Base-by-base conservation (phyloP, 805 yeast species). In the Metschnikowia koreensis region DNA sequence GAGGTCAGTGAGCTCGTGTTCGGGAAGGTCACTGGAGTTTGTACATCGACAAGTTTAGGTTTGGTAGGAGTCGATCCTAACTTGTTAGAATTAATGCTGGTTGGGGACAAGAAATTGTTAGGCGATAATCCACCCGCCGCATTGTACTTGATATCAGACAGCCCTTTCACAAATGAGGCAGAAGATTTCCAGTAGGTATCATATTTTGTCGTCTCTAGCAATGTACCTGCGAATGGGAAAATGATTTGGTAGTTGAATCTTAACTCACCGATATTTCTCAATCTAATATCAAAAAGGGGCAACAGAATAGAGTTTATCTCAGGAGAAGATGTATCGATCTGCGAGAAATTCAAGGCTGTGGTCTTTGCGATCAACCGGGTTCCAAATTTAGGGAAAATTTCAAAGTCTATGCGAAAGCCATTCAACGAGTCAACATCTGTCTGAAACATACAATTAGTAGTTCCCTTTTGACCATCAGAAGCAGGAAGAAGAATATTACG, bases 141-240 rank as follows among this genome's bases (percentile, higher is more conserved):
- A 54, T 68, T 71, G 45, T 63, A 56, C 46, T 66, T 70, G 41
- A 63, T 53, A 12, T 63, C 61, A 28, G 65, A 64, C 43, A 60
- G 61, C 47, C 62, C 64, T 48, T 68, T 68, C 15, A 69, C 69
- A 45, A 81, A 81, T 42, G 86, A 80, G 0, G 97, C 88, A 0
- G 96, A 73, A 0, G 77, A 86, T 68, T 92, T 94, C 99, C 99
- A 93, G 69, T 93, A 93, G 0, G 98, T 93, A 63, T 92, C 97
- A 65, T 88, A 91, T 71, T 90, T 89, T 10, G 96, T 85, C 41
- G 96, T 87, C 67, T 92, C 97, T 52, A 93, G 72, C 5, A 96
- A 86, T 0, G 71, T 72, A 7, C 97, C 97, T 6, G 84, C 76
- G 65, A 86, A 94, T n/a, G 99, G 97, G 66, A 84, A 84, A 46